Evolutionary conservation across 23 red algal species (phyloP).

Genomic region (Gracilaria gracilis): DNA sequence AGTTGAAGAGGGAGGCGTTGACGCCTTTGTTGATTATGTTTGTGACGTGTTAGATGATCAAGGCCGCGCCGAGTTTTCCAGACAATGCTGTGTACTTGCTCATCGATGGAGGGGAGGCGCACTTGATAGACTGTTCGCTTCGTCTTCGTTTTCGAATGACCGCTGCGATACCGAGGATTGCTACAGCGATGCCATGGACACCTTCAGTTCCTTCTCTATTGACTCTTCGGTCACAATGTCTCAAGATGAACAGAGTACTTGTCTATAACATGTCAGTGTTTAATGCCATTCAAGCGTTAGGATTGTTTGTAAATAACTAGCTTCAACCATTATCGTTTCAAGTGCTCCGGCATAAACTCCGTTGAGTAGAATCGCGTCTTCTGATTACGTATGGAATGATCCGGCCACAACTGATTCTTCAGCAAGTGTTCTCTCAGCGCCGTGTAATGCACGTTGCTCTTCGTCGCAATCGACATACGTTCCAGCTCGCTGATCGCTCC

Average conservation of each 20-base stretch:
- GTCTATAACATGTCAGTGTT: background rate
- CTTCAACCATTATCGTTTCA: background rate
- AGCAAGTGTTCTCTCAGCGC: conserved; percentile 51
- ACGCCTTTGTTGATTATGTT: conserved; percentile 30
- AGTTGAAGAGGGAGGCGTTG: conserved; percentile 24
- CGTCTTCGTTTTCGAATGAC: background rate
- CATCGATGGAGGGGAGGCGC: background rate
- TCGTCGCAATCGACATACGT: background rate
- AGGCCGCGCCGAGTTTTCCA: conserved; percentile 9
- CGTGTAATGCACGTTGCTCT: conserved; percentile 40
- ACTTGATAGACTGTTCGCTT: background rate
- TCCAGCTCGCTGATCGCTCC: conserved; percentile 64
- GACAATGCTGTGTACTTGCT: background rate
- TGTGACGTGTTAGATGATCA: conserved; percentile 28
- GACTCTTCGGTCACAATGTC: background rate
- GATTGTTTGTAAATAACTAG: background rate
- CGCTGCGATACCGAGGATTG: background rate
- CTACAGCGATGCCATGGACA: background rate
- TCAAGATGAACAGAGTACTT: background rate
- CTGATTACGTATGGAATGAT: conserved; percentile 3
- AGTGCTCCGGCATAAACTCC: conserved; percentile 50
- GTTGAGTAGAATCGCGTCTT: conserved; percentile 27
- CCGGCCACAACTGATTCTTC: conserved; percentile 31
- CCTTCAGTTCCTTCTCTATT: conserved; percentile 3
- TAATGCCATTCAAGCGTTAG: background rate